These are phyloP conservation scores for Marsdenia floribunda DNA, from an alignment of 257 asterid species.

Conservation along the genomic window DNA sequence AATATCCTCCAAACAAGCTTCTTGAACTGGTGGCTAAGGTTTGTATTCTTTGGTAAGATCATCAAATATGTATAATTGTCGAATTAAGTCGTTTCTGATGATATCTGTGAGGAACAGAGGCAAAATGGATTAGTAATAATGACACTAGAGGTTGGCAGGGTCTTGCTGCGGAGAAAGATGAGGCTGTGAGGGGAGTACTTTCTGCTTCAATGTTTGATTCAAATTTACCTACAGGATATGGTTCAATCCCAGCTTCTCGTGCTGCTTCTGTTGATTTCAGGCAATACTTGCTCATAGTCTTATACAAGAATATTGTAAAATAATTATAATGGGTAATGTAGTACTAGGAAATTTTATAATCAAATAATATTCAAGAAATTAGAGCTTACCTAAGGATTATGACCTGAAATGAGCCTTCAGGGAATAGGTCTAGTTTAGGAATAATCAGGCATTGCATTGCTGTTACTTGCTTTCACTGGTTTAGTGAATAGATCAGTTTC, in stretches of 20 bases:
- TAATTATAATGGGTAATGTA: background rate
- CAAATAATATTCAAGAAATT: background rate
- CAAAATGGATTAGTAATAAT: conserved; percentile 9
- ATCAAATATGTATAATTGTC: background rate
- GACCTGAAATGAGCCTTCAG: background rate
- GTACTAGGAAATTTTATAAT: background rate
- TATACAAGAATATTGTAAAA: background rate
- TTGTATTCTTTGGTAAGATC: conserved; percentile 24
- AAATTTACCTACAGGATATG: conserved; percentile 56
- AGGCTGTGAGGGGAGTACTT: conserved; percentile 48
- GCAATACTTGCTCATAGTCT: conserved; percentile 26
- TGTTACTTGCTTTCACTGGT: background rate
- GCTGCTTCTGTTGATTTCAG: conserved; percentile 67
- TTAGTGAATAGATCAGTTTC: background rate
- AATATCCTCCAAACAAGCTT: conserved; percentile 74
- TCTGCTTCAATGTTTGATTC: conserved; percentile 45
- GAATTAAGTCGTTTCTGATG: background rate
- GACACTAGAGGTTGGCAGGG: conserved; percentile 61
- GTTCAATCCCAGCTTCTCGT: conserved; percentile 54
- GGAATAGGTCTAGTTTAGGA: background rate
- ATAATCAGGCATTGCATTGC: background rate
- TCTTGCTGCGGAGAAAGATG: conserved; percentile 87
- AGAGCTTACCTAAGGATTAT: background rate
- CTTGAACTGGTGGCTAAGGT: conserved; percentile 82
- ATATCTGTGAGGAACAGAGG: conserved; percentile 10